A percentile compares a stretch with the other conserved stretches of the same genome.
phyloP scores from a whole-genome alignment of 2,329 filamentous ascomycete species.

The Bipolaris bicolor region DNA sequence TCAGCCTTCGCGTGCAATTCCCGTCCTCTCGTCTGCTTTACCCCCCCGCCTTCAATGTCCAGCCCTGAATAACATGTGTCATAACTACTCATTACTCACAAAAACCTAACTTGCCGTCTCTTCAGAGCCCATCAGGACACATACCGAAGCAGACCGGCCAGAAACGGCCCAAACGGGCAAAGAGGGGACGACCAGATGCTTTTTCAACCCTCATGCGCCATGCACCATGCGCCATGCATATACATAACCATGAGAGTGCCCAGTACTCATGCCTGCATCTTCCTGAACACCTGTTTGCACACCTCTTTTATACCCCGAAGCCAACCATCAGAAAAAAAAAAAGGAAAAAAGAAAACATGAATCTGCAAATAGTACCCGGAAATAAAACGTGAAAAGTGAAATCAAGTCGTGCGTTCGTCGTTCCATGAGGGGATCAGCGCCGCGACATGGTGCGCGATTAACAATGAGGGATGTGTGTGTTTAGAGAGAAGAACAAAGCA shows the following conservation, averaged over 20 bases:
- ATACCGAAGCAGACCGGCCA: conserved; percentile 7
- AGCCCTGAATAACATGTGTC: conserved; percentile 21
- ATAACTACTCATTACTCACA: conserved; percentile 40
- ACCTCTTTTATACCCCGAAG: conserved; percentile 22
- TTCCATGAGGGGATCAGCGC: conserved; percentile 28
- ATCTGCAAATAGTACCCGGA: not conserved
- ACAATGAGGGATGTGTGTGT: conserved; percentile 27
- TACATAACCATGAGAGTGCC: conserved; percentile 21
- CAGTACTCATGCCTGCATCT: conserved; percentile 7
- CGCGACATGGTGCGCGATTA: conserved; percentile 34
- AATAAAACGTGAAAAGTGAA: conserved; percentile 5
- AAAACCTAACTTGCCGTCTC: conserved; percentile 27
- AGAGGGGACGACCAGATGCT: conserved; percentile 34
- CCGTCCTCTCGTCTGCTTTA: conserved; percentile 18
- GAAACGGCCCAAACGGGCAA: conserved; percentile 28
- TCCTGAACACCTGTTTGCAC: conserved; percentile 31
- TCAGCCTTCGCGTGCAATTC: conserved; percentile 24
- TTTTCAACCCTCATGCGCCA: conserved; percentile 41
- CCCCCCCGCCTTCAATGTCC: conserved; percentile 4
- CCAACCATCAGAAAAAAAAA: conserved; percentile 13
- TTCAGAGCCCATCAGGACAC: conserved; percentile 12
- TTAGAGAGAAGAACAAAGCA: conserved; percentile 6
- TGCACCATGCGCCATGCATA: conserved; percentile 33
- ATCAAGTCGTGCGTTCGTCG: conserved; percentile 31
- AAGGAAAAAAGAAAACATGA: conserved; percentile 13